Percentiles rank a stretch among this genome's conserved stretches.
phyloP scores from a whole-genome alignment of 2,329 filamentous ascomycete genomes.

The Pseudogymnoascus destructans region DNA sequence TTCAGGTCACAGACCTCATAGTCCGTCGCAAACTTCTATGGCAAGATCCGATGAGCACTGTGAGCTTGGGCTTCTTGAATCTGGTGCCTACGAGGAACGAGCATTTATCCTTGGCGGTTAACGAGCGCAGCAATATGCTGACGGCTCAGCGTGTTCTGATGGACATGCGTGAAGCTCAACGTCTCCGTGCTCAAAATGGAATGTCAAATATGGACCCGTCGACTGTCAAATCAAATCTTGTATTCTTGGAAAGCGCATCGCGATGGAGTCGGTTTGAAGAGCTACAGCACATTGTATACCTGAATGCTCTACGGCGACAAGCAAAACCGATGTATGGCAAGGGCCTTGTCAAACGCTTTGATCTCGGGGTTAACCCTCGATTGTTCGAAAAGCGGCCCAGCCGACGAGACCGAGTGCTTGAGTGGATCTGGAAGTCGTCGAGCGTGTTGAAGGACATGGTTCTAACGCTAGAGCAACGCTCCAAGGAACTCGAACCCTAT shows the following conservation, averaged over 20 bases:
- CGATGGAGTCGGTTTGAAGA: slow-evolving; percentile 62
- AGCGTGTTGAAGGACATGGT: slow-evolving; percentile 51
- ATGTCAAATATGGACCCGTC: slow-evolving; percentile 47
- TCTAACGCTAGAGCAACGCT: slow-evolving; percentile 60
- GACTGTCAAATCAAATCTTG: slow-evolving; percentile 55
- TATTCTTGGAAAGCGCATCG: slow-evolving; percentile 57
- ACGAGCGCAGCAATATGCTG: slow-evolving; percentile 47
- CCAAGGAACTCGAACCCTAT: slow-evolving; percentile 56
- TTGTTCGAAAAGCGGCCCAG: slow-evolving; percentile 48
- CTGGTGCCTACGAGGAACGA: slow-evolving; percentile 63
- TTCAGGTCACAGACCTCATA: slow-evolving; percentile 56
- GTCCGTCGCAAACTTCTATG: slow-evolving; percentile 54
- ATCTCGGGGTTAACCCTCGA: slow-evolving; percentile 45
- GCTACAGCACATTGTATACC: slow-evolving; percentile 65
- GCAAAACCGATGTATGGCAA: slow-evolving; percentile 71
- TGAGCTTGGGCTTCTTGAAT: slow-evolving; percentile 67
- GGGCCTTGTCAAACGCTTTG: slow-evolving; percentile 62
- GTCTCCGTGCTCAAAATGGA: slow-evolving; percentile 42
- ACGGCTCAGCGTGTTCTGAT: slow-evolving; percentile 58
- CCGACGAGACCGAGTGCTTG: slow-evolving; percentile 48
- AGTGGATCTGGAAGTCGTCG: slow-evolving; percentile 65
- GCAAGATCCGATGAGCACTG: slow-evolving; percentile 45
- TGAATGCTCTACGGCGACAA: slow-evolving; percentile 70
- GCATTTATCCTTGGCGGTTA: slow-evolving; percentile 40
- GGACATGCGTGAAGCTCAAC: slow-evolving; percentile 60